Evolutionary conservation across 208 protist genomes (phyloP).

Genomic region (Wallacemonas rigidus): DNA sequence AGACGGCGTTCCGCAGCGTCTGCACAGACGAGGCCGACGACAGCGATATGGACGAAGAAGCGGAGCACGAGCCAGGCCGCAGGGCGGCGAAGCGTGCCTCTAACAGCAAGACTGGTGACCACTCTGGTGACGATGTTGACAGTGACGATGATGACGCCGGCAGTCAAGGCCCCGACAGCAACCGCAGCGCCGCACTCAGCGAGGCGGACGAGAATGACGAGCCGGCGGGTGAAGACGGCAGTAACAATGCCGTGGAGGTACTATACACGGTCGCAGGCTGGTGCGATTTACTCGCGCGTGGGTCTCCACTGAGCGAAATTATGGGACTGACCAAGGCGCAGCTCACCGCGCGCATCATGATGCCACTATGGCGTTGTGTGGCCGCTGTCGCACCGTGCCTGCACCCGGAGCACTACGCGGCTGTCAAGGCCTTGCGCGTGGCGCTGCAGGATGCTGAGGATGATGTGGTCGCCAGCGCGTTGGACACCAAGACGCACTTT

Average conservation of each 20-base stretch:
- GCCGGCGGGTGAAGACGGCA: conserved; percentile 17
- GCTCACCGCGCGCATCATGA: conserved; percentile 25
- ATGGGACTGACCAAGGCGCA: conserved; percentile 33
- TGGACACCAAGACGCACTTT: conserved; percentile 61
- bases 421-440: conserved; percentile 73
- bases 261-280: conserved; percentile 37
- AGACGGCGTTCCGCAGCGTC: conserved; percentile 32
- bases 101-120: neutral
- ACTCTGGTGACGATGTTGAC: conserved; percentile 6
- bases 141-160: conserved; percentile 10
- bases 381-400: conserved; percentile 62
- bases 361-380: conserved; percentile 37
- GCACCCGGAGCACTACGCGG: conserved; percentile 78
- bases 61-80: neutral
- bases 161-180: neutral
- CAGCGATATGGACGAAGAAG: conserved; percentile 10
- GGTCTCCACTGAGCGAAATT: conserved; percentile 29
- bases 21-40: conserved; percentile 1
- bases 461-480: conserved; percentile 34
- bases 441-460: conserved; percentile 31
- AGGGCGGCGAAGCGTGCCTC: no score
- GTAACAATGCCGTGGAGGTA: conserved; percentile 27
- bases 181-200: neutral
- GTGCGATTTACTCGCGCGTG: conserved; percentile 37
- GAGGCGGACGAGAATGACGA: conserved; percentile 18